phyloP scores from a whole-genome alignment of 495 filamentous ascomycete genomes.

The Aspergillus carlsbadensis region DNA sequence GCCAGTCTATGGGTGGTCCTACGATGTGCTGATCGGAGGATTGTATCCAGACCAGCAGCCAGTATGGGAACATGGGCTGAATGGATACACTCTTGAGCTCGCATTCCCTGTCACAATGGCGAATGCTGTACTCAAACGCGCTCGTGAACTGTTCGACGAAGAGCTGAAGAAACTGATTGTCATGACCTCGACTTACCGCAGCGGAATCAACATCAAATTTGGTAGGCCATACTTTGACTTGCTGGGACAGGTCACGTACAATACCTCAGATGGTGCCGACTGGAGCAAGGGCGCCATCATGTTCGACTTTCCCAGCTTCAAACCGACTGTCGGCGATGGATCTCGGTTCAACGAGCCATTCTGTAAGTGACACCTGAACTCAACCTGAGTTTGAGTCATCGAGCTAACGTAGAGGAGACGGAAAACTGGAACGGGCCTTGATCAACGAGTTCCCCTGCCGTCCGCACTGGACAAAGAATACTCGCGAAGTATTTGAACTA shows the following conservation, averaged over 20 bases:
- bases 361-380: constrained; percentile 6
- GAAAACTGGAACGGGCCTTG: constrained; percentile 1
- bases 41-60: constrained; percentile 18
- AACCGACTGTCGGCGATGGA: constrained; percentile 7
- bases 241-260: constrained; percentile 16
- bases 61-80: constrained; percentile 15
- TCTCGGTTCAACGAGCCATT: constrained; percentile 13
- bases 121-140: constrained; percentile 8
- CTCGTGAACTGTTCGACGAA: constrained; percentile 12
- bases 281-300: constrained; percentile 16
- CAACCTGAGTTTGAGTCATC: neutral
- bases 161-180: constrained; percentile 5
- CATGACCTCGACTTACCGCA: constrained; percentile 17
- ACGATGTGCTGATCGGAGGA: constrained; percentile 15
- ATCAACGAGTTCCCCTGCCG: constrained; percentile 16
- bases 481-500: constrained; percentile 11
- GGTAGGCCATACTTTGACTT: constrained; percentile 16
- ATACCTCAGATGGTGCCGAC: constrained; percentile 15
- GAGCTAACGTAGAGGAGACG: constrained; percentile 5
- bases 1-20: constrained; percentile 19
- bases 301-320: constrained; percentile 17
- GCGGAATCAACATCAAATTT: constrained; percentile 18
- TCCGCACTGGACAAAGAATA: constrained; percentile 20
- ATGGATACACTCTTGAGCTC: constrained; percentile 14
- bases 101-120: constrained; percentile 13